phyloP scores from a whole-genome alignment of 306 rosid species.

The Morella rubra region DNA sequence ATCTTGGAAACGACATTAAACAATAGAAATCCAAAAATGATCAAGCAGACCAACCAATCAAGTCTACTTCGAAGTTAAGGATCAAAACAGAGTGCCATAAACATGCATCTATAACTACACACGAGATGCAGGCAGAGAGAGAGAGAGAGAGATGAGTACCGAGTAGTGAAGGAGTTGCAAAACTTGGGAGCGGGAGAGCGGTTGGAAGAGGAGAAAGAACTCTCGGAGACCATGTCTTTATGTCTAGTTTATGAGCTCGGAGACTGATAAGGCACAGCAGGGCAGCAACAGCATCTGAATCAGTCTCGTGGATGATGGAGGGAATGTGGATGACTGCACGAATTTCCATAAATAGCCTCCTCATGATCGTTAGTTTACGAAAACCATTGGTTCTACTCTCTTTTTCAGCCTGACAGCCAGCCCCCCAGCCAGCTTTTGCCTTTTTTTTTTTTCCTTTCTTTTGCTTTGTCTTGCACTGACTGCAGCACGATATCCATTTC shows the following conservation, averaged over 20 bases:
- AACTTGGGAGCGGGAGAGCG: conserved; percentile 63
- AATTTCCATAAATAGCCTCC: conserved; percentile 10
- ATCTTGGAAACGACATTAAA: neutral
- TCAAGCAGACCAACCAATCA: neutral
- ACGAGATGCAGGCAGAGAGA: neutral
- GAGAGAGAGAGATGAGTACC: conserved; percentile 40
- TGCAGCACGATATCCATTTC: neutral
- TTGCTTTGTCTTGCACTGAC: conserved; percentile 8
- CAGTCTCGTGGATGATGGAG: conserved; percentile 3
- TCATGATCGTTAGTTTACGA: neutral
- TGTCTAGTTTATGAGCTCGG: neutral
- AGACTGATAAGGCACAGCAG: too few relatives aligned
- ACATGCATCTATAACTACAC: neutral
- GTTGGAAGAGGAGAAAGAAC: conserved; percentile 48
- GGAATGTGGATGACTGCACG: neutral
- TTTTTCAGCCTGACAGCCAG: conserved; percentile 12
- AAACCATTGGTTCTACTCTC: neutral
- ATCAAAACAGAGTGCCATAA: neutral
- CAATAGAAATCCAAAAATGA: neutral
- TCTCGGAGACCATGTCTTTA: conserved; percentile 59
- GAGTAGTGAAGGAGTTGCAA: conserved; percentile 74
- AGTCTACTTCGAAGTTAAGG: neutral
- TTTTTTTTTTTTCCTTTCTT: conserved; percentile 8
- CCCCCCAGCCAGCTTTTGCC: conserved; percentile 13
- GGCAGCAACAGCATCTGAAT: neutral